Evolutionary conservation across 306 rosid species (phyloP).

Genomic region (Gastrolobium villosum): DNA sequence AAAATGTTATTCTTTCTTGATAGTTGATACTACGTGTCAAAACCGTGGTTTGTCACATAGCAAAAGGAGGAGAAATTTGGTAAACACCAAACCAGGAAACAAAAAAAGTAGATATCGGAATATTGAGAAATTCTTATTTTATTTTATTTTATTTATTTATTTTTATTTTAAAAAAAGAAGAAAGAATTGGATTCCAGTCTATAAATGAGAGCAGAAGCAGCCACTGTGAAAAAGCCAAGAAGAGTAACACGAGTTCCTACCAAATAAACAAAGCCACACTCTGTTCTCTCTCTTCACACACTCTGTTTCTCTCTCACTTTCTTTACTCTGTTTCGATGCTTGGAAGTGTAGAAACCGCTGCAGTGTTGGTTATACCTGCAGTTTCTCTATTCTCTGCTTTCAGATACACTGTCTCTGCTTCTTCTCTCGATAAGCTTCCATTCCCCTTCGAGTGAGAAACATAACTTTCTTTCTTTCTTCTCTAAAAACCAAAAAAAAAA

Average conservation of each 20-base stretch:
- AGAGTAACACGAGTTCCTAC: slow-evolving; percentile 10
- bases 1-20: too few relatives aligned
- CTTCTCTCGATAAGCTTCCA: slow-evolving; percentile 18
- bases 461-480: neutral
- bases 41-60: too few relatives aligned
- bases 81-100: too few relatives aligned
- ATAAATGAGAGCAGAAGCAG: neutral
- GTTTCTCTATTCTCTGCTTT: slow-evolving; percentile 46
- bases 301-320: neutral
- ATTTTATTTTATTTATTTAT: neutral
- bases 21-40: too few relatives aligned
- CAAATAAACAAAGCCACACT: slow-evolving; percentile 28
- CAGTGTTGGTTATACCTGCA: slow-evolving; percentile 45
- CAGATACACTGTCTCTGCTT: slow-evolving; percentile 43
- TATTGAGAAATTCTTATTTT: neutral
- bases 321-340: slow-evolving; percentile 60
- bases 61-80: too few relatives aligned
- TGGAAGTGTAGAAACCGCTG: slow-evolving; percentile 34
- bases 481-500: neutral
- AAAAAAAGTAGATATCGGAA: slow-evolving; percentile 36
- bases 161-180: neutral
- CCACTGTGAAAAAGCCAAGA: neutral
- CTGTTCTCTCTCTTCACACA: slow-evolving; percentile 37
- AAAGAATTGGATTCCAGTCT: slow-evolving; percentile 23
- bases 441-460: slow-evolving; percentile 59